These are phyloP conservation scores for Colletotrichum eremochloae DNA, from an alignment of 2,329 filamentous ascomycete species.

Conservation along the genomic window DNA sequence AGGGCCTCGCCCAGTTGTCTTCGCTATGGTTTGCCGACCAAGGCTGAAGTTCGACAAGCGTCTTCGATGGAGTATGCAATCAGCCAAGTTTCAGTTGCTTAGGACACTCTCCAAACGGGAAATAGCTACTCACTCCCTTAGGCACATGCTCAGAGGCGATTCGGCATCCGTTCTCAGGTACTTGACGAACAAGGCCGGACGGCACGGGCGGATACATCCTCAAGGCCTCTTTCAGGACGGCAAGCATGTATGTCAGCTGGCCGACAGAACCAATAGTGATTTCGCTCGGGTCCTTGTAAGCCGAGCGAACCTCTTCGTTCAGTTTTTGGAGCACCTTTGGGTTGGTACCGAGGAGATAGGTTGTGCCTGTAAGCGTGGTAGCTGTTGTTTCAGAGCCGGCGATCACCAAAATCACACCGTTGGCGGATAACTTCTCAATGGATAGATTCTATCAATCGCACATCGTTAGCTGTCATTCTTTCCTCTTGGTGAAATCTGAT, in stretches of 20 bases:
- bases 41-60: constrained; percentile 20
- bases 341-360: constrained; percentile 54
- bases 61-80: constrained; percentile 16
- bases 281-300: constrained; percentile 53
- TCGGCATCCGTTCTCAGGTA: constrained; percentile 49
- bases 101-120: neutral
- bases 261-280: constrained; percentile 53
- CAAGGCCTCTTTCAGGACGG: constrained; percentile 58
- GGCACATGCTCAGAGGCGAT: constrained; percentile 51
- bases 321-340: constrained; percentile 49
- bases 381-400: constrained; percentile 63
- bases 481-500: neutral
- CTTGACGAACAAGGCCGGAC: constrained; percentile 46
- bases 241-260: constrained; percentile 55
- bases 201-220: constrained; percentile 51
- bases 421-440: constrained; percentile 37
- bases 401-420: constrained; percentile 45
- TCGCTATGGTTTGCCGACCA: constrained; percentile 20
- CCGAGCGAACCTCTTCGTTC: constrained; percentile 54
- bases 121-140: constrained; percentile 48
- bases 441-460: neutral
- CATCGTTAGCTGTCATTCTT: neutral
- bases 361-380: constrained; percentile 56
- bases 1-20: constrained; percentile 52
- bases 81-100: neutral